These are phyloP conservation scores for Leptomonas seymouri DNA, from an alignment of 208 protist species.

Conservation along the genomic window DNA sequence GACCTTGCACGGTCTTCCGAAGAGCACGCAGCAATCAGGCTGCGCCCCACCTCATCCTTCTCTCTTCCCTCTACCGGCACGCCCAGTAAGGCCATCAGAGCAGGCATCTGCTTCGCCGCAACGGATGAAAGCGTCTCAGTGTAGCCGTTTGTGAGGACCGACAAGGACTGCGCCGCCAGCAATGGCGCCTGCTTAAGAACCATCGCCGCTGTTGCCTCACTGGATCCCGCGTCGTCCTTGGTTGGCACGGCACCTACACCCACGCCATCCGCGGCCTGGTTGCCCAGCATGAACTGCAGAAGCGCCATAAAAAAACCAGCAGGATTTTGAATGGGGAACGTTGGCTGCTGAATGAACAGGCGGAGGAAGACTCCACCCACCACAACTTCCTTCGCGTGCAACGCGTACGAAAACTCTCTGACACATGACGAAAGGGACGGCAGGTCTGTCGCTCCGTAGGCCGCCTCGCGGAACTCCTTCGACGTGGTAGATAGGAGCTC, in stretches of 20 bases:
- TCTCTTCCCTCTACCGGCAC: neutral
- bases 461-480: conserved; percentile 45
- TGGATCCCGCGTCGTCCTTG: neutral
- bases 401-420: conserved; percentile 59
- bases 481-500: conserved; percentile 69
- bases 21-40: neutral
- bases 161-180: conserved; percentile 21
- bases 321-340: conserved; percentile 73
- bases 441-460: conserved; percentile 41
- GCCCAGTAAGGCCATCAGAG: conserved; percentile 11
- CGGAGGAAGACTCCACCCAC: conserved; percentile 90
- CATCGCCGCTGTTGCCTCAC: neutral
- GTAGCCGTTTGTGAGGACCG: conserved; percentile 23
- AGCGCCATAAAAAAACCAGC: conserved; percentile 58
- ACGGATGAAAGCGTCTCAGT: conserved; percentile 13
- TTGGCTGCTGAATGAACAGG: conserved; percentile 88
- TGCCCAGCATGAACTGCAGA: conserved; percentile 47
- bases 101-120: conserved; percentile 23
- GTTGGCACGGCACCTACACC: neutral
- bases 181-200: conserved; percentile 11
- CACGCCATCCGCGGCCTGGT: conserved; percentile 20
- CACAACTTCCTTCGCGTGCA: conserved; percentile 76
- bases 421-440: conserved; percentile 25
- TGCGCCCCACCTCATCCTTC: neutral
- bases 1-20: neutral